Conservation (phyloP, 352 stramenopile species). For the Pythium scleroteichum region DNA sequence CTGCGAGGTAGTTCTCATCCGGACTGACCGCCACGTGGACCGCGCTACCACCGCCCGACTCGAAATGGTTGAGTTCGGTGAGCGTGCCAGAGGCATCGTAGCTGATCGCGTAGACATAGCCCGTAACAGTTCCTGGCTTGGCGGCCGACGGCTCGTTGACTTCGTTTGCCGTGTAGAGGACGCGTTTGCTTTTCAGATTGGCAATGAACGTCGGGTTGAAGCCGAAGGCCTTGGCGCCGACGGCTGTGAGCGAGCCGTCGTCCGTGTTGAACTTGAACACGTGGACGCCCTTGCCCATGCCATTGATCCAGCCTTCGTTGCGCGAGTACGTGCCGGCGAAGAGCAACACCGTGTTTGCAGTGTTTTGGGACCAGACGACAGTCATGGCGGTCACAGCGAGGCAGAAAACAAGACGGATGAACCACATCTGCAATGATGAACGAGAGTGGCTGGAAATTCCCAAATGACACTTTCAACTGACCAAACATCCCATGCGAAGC, state of each 20-base stretch:
- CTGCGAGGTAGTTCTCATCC: constrained; percentile 50
- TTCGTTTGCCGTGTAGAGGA: constrained; percentile 62
- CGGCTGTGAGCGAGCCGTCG: constrained; percentile 38
- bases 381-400: too few relatives aligned
- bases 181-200: constrained; percentile 14
- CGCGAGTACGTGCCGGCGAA: constrained; percentile 64
- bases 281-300: constrained; percentile 63
- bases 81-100: constrained; percentile 36
- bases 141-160: constrained; percentile 35
- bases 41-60: constrained; percentile 45
- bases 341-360: constrained; percentile 38
- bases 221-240: constrained; percentile 38
- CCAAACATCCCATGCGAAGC: too few relatives aligned
- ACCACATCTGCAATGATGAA: too few relatives aligned
- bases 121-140: constrained; percentile 35
- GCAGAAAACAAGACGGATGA: too few relatives aligned
- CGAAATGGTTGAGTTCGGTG: constrained; percentile 49
- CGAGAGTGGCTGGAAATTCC: too few relatives aligned
- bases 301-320: constrained; percentile 68
- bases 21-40: constrained; percentile 56
- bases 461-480: too few relatives aligned
- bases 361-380: too few relatives aligned
- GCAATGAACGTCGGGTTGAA: constrained; percentile 44
- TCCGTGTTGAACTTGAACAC: constrained; percentile 52
- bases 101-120: constrained; percentile 50